These are phyloP conservation scores for Podospora comata DNA, from an alignment of 495 filamentous ascomycete genomes.

Conservation along the genomic window DNA sequence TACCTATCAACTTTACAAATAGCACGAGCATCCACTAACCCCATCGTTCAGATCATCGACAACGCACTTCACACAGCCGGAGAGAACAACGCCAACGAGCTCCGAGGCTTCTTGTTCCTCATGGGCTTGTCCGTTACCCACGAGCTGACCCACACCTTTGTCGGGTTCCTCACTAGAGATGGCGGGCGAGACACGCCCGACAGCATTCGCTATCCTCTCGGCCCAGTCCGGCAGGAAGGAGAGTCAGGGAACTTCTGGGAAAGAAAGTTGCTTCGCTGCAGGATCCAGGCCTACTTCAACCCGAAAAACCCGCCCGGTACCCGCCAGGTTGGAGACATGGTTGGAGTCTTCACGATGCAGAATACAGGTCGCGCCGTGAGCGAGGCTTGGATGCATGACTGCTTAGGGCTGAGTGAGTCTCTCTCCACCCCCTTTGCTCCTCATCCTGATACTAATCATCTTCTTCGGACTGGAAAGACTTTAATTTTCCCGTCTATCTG, in stretches of 20 bases:
- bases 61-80: no score
- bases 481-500: no score
- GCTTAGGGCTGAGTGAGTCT: no score
- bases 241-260: neutral
- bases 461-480: no score
- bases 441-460: no score
- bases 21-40: no score
- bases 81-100: no score
- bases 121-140: neutral
- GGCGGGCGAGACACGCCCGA: neutral
- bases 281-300: neutral
- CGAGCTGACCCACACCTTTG: constrained; percentile 2
- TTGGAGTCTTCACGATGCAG: neutral
- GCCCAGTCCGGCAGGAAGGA: neutral
- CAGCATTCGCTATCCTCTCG: neutral
- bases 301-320: neutral
- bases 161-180: neutral
- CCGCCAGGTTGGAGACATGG: neutral
- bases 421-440: no score
- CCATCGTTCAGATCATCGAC: no score
- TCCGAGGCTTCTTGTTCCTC: neutral
- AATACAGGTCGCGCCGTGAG: neutral
- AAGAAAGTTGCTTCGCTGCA: neutral
- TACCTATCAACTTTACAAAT: no score
- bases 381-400: neutral